Base-by-base conservation (phyloP, 768 basidiomycete species). In the Epithele typhae region DNA sequence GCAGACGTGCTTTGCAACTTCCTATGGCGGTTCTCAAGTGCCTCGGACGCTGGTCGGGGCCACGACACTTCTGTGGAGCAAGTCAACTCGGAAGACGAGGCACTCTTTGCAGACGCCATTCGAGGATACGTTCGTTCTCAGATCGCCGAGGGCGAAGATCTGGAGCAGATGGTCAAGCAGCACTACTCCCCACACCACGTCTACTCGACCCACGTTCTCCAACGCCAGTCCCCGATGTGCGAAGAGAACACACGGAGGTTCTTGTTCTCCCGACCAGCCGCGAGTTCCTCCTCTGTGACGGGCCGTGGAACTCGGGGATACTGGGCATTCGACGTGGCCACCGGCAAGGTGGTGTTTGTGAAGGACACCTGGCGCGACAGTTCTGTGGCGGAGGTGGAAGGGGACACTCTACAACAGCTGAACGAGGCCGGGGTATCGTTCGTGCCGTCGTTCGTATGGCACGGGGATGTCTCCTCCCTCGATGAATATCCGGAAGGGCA, bases 351-450 rank as follows among this genome's bases (percentile, higher is more conserved):
- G 1, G 40, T 46, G 6, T 46, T 51, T 19, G 14, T 51, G 11
- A 51, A 51, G 45, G 50, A 51, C 14, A 43, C 40, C 1, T 51
- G 49, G 49, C 40, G 40, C 4, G 5, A 25, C 3, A 19, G 27
- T 30, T 30, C 27, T 7, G 27, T 30, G 7, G 5, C 1, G 1
- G 30, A 33, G 5, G 3, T 14, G 4, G 52, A 53, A 37, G 48
- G 52, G 2, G 23, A 18, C 9, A 19, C 38, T 2, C 14, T 53
- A 6, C n/a, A 8, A 2, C 1, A 24, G 2, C 37, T 46, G 21
- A 3, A 46, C 4, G 25, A 23, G 6, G 22, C 12, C 3, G 45
- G 33, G 3, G 47, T 53, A 4, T 36, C 38, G 0, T 37, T 43
- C 25, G 27, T 49, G 1, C 44, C 52, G 7, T 30, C 27, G 27